Evolutionary conservation across 2,329 filamentous ascomycete species (phyloP).

Genomic region (Rutstroemia sp.): DNA sequence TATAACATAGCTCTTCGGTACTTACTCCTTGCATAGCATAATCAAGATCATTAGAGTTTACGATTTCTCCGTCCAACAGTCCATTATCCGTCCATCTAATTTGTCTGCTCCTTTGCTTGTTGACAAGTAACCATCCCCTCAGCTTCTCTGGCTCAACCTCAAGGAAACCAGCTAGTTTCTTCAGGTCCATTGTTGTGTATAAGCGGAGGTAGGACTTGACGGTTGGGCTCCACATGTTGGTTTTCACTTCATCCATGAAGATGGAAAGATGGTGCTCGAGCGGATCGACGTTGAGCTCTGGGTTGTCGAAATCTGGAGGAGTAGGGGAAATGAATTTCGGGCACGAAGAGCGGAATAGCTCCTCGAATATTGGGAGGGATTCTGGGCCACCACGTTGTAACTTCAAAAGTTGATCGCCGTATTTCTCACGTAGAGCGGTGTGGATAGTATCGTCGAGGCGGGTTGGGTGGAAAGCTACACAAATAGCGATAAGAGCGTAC

Average conservation of each 20-base stretch:
- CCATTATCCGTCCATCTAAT: slow-evolving; percentile 88
- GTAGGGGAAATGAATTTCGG: slow-evolving; percentile 99
- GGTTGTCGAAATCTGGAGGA: slow-evolving; percentile 95
- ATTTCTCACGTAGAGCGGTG: slow-evolving; percentile 96
- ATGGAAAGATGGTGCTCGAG: slow-evolving; percentile 94
- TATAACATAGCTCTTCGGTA: slow-evolving; percentile 22
- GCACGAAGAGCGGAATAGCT: slow-evolving; percentile 95
- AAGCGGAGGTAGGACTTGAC: slow-evolving; percentile 98
- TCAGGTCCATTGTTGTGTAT: slow-evolving; percentile 98
- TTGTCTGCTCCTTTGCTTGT: slow-evolving; percentile 98
- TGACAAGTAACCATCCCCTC: slow-evolving; percentile 87
- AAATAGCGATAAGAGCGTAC: slow-evolving; percentile 98
- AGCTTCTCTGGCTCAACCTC: slow-evolving; percentile 96
- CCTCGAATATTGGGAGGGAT: slow-evolving; percentile 92
- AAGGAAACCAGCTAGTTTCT: slow-evolving; percentile 95
- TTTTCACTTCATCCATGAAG: slow-evolving; percentile 99
- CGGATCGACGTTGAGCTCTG: slow-evolving; percentile 90
- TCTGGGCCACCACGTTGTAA: slow-evolving; percentile 95
- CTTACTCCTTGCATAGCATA: slow-evolving; percentile 91
- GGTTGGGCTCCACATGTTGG: slow-evolving; percentile 95
- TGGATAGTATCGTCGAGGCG: slow-evolving; percentile 98
- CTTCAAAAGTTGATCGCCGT: slow-evolving; percentile 94
- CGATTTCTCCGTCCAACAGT: slow-evolving; percentile 82
- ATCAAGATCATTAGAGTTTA: slow-evolving; percentile 92
- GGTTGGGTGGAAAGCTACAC: slow-evolving; percentile 95